Percentiles rank a stretch among this genome's conserved stretches.
Conservation (phyloP, 2,329 filamentous ascomycete species). For the Arthrinium phaeospermum region DNA sequence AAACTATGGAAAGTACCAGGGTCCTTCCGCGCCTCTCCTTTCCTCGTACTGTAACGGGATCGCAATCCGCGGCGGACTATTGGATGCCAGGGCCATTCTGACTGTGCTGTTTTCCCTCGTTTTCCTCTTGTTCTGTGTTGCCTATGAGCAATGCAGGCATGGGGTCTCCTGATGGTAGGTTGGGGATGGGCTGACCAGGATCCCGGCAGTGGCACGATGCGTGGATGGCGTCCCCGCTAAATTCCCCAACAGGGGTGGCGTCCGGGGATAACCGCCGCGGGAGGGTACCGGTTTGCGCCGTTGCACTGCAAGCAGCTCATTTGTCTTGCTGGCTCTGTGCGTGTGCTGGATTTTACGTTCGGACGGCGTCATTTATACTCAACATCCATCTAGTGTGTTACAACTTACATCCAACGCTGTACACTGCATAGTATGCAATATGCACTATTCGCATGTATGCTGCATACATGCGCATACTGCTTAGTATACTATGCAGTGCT, state of each 20-base stretch:
- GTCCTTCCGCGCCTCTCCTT: background rate
- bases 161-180: conserved; percentile 6
- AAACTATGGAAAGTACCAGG: background rate
- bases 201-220: conserved; percentile 1
- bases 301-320: background rate
- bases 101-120: background rate
- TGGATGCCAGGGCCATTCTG: background rate
- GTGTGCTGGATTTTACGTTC: background rate
- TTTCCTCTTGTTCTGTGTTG: background rate
- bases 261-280: background rate
- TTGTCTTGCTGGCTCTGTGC: background rate
- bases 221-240: background rate
- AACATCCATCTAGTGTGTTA: background rate
- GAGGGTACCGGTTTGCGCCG: background rate
- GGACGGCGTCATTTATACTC: background rate
- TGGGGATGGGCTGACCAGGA: conserved; percentile 1
- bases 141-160: background rate
- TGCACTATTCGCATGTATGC: too few species aligned
- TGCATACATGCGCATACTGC: too few species aligned
- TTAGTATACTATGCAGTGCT: too few species aligned
- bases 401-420: too few species aligned
- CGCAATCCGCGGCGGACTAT: background rate
- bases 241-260: background rate
- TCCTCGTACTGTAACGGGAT: background rate
- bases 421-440: too few species aligned